A percentile compares a stretch with the other conserved stretches of the same genome.
phyloP scores from a whole-genome alignment of 768 basidiomycete genomes.

The Gloeophyllum trabeum region DNA sequence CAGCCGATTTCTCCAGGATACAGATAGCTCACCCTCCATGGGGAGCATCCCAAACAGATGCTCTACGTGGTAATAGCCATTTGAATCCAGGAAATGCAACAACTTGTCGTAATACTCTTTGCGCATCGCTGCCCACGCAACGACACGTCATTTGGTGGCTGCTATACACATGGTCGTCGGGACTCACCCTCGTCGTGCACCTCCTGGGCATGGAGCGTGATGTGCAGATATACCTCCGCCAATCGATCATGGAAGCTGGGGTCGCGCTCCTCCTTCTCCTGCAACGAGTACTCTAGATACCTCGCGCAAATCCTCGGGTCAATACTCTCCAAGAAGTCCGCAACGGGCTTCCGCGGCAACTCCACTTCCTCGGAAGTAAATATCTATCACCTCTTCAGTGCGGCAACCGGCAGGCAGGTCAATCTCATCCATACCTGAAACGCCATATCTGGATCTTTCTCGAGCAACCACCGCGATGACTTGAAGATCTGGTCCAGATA shows the following conservation, averaged over 20 bases:
- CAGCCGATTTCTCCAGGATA: neutral
- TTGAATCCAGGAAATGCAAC: conserved; percentile 63
- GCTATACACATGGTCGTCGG: too few species aligned
- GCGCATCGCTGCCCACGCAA: conserved; percentile 38
- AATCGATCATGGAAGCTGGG: conserved; percentile 79
- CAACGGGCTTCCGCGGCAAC: conserved; percentile 67
- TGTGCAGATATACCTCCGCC: conserved; percentile 74
- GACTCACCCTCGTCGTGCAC: conserved; percentile 45
- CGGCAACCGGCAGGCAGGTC: neutral
- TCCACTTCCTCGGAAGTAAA: conserved; percentile 95
- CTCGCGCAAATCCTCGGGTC: conserved; percentile 57
- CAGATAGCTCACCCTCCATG: conserved; percentile 49
- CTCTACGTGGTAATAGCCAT: conserved; percentile 63
- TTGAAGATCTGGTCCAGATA: conserved; percentile 75
- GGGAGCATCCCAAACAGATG: conserved; percentile 75
- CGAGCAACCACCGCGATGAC: conserved; percentile 78
- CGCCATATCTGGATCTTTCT: conserved; percentile 57
- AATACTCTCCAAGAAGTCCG: conserved; percentile 66
- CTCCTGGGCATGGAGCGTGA: conserved; percentile 49
- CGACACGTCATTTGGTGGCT: too few species aligned
- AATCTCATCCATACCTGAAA: conserved; percentile 44
- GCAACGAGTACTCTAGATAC: conserved; percentile 81
- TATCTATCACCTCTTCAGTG: conserved; percentile 38
- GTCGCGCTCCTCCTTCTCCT: conserved; percentile 56
- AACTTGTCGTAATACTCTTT: conserved; percentile 55